phyloP scores from a whole-genome alignment of 805 yeast genomes.

The Sungouiozyma ichnusensis region DNA sequence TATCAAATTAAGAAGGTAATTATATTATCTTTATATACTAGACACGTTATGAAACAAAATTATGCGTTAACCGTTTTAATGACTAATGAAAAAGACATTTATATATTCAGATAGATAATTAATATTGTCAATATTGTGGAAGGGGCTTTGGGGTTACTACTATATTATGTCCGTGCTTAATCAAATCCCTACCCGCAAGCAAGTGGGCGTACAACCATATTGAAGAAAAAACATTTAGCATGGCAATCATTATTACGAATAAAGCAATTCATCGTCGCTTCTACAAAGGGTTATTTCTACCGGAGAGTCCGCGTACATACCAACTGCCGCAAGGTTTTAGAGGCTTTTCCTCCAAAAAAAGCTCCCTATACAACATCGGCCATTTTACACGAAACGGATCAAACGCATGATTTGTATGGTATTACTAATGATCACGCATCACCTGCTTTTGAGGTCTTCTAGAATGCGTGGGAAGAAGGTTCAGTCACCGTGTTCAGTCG shows the following conservation, averaged over 20 bases:
- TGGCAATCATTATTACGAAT: too few relatives aligned
- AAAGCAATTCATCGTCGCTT: background rate
- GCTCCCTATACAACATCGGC: background rate
- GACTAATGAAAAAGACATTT: background rate
- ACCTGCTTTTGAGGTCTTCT: background rate
- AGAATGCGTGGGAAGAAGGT: background rate
- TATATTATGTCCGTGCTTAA: background rate
- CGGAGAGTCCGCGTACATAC: background rate
- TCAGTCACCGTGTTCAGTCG: background rate
- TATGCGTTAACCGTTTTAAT: background rate
- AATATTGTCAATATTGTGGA: background rate
- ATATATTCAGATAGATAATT: background rate
- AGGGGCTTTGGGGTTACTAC: background rate
- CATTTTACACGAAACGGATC: background rate
- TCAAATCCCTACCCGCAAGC: background rate
- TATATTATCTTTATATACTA: background rate
- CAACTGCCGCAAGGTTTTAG: too few relatives aligned
- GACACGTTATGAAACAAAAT: background rate
- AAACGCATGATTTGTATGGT: background rate
- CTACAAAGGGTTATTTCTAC: background rate
- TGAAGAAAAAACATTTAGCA: too few relatives aligned
- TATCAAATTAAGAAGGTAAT: too few relatives aligned
- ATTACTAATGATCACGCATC: background rate
- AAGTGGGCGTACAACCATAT: too few relatives aligned
- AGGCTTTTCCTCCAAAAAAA: background rate